phyloP scores from a whole-genome alignment of 306 rosid genomes.

The Cicer arietinum region DNA sequence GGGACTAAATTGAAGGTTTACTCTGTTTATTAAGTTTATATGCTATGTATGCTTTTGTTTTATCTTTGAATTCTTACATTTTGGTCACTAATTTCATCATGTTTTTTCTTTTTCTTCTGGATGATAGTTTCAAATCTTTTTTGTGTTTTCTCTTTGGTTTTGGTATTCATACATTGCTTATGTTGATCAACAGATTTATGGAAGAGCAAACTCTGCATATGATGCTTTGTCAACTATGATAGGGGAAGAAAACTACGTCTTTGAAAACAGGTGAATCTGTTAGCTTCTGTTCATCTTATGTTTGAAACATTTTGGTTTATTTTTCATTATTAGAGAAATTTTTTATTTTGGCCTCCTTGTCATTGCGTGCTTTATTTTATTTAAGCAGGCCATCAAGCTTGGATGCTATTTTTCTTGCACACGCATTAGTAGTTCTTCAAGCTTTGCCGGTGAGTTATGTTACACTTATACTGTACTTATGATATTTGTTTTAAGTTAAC shows the following conservation, averaged over 20 bases:
- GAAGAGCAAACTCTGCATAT: constrained; percentile 75
- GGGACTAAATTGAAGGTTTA: too few relatives aligned
- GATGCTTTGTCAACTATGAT: constrained; percentile 75
- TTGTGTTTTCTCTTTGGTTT: constrained; percentile 39
- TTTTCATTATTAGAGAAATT: constrained; percentile 19
- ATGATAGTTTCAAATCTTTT: neutral
- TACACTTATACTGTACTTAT: constrained; percentile 9
- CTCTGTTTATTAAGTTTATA: too few relatives aligned
- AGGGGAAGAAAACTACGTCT: constrained; percentile 71
- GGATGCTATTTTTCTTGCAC: constrained; percentile 92
- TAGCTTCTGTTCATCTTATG: constrained; percentile 33
- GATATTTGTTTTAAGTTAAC: constrained; percentile 14
- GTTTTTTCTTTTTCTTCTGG: neutral
- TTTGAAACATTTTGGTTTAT: constrained; percentile 18
- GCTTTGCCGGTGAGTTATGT: constrained; percentile 84
- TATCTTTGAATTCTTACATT: neutral
- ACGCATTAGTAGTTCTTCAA: constrained; percentile 72
- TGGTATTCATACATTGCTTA: constrained; percentile 36
- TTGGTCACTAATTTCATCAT: neutral
- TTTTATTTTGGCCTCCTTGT: constrained; percentile 21
- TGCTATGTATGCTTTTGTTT: neutral
- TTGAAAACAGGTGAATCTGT: constrained; percentile 72
- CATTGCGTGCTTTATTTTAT: constrained; percentile 38
- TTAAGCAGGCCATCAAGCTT: constrained; percentile 86
- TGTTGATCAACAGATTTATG: constrained; percentile 68